These are phyloP conservation scores for Debaryomycetaceae sp. DNA, from an alignment of 1,139 yeast genomes.

Conservation along the genomic window DNA sequence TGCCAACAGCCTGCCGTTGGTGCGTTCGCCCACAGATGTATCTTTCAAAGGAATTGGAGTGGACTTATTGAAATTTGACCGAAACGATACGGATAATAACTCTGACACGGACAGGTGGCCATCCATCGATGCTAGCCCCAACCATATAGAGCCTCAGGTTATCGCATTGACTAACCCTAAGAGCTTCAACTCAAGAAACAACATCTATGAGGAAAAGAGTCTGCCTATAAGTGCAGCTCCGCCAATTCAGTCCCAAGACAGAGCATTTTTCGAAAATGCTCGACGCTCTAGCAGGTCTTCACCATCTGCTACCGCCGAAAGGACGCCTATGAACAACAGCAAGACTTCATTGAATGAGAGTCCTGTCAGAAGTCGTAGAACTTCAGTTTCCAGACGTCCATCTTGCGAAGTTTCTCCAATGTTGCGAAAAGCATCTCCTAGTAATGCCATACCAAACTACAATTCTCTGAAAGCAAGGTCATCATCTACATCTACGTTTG, in stretches of 20 bases:
- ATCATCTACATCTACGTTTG: conserved; percentile 4
- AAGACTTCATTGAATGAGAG: conserved; percentile 10
- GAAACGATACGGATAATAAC: not conserved
- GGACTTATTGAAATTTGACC: not conserved
- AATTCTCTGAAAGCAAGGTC: not conserved
- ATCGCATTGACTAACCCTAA: not conserved
- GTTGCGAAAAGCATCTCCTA: conserved; percentile 6
- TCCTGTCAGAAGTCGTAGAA: not conserved
- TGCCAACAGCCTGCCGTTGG: not conserved
- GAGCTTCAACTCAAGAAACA: not conserved
- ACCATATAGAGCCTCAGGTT: conserved; percentile 8
- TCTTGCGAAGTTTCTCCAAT: conserved; percentile 1
- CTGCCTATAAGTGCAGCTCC: not conserved
- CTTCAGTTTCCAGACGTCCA: not conserved
- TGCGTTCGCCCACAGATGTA: not conserved
- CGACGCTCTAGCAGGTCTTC: conserved; percentile 12
- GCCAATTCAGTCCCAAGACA: not conserved
- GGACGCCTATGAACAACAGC: conserved; percentile 26
- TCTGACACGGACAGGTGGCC: conserved; percentile 12
- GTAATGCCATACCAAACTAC: not conserved
- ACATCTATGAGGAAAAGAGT: not conserved
- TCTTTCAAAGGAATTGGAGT: not conserved
- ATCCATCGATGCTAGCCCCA: conserved; percentile 6
- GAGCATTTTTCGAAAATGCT: not conserved
- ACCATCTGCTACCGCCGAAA: conserved; percentile 31